phyloP scores from a whole-genome alignment of 768 basidiomycete species.

The Termitomyces sp. region DNA sequence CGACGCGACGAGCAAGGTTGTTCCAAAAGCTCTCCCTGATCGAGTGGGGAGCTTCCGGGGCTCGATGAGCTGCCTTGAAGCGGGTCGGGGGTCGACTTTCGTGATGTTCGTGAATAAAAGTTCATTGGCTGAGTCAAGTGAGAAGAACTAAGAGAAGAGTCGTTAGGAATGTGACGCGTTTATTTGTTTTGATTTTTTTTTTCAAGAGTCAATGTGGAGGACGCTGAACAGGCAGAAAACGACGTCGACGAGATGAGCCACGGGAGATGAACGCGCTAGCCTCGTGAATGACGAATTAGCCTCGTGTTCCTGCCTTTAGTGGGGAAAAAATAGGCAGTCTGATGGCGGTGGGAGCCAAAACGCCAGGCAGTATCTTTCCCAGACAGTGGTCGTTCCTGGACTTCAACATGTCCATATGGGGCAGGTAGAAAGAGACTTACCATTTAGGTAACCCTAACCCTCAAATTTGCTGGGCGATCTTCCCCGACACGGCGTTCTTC shows the following conservation, averaged over 20 bases:
- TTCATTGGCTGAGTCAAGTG: constrained; percentile 15
- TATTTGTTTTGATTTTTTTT: constrained; percentile 15
- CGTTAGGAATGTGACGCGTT: constrained; percentile 25
- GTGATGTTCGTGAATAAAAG: constrained; percentile 31
- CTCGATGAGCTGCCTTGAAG: constrained; percentile 19
- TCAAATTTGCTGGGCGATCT: neutral
- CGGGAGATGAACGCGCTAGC: constrained; percentile 27
- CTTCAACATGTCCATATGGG: constrained; percentile 17
- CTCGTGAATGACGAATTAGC: constrained; percentile 41
- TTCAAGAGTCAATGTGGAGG: constrained; percentile 16
- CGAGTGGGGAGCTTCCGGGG: constrained; percentile 19
- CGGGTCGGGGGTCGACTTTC: constrained; percentile 26
- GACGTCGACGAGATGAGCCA: constrained; percentile 13
- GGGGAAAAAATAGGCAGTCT: constrained; percentile 19
- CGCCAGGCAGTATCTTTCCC: constrained; percentile 3
- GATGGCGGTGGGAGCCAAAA: constrained; percentile 16
- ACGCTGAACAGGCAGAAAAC: constrained; percentile 12
- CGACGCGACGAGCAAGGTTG: constrained; percentile 26
- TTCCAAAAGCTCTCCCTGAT: constrained; percentile 17
- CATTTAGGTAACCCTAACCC: constrained; percentile 14
- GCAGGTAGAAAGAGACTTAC: constrained; percentile 10
- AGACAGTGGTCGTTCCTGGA: constrained; percentile 18
- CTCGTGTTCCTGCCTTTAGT: constrained; percentile 45
- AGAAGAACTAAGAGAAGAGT: constrained; percentile 2
- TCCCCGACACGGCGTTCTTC: neutral